Percentiles rank a stretch among this genome's conserved stretches.
Conservation (phyloP, 2,329 filamentous ascomycete species). For the Stagonosporopsis cucurbitacearum region DNA sequence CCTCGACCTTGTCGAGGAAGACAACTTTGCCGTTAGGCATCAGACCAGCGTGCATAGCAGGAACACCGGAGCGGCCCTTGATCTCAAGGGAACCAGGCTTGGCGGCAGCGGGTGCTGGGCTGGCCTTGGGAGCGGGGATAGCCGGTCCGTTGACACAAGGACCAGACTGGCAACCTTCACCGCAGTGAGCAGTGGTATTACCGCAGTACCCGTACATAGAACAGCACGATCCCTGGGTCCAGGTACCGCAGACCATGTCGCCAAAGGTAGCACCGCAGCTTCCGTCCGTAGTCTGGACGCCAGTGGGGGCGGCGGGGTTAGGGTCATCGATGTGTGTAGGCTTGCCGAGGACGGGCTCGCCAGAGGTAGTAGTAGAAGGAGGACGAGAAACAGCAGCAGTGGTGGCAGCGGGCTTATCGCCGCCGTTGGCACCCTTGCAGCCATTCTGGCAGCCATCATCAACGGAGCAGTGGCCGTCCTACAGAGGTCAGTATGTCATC, state of each 20-base stretch:
- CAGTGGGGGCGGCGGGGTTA: constrained; percentile 29
- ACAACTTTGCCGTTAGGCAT: constrained; percentile 65
- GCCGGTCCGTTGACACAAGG: constrained; percentile 55
- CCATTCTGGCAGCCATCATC: constrained; percentile 51
- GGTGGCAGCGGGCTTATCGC: constrained; percentile 10
- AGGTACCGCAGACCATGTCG: constrained; percentile 60
- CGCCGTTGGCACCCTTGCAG: constrained; percentile 36
- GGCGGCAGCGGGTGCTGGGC: constrained; percentile 54
- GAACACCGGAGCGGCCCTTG: constrained; percentile 65
- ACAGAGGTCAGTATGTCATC: neutral
- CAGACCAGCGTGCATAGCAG: constrained; percentile 67
- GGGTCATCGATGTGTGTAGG: constrained; percentile 26
- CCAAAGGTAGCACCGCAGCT: constrained; percentile 60
- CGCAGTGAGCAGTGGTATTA: constrained; percentile 59
- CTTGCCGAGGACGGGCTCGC: constrained; percentile 48
- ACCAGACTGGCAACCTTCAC: constrained; percentile 62
- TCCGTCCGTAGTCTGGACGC: constrained; percentile 57
- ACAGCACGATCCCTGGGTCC: constrained; percentile 61
- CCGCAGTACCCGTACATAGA: constrained; percentile 65
- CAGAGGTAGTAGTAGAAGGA: constrained; percentile 42
- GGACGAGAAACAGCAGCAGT: constrained; percentile 33
- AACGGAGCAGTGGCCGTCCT: constrained; percentile 45
- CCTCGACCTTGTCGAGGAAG: constrained; percentile 69
- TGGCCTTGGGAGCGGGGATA: constrained; percentile 50
- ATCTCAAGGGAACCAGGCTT: constrained; percentile 57